Base-by-base conservation (phyloP, 2,329 filamentous ascomycete genomes). In the Fusarium pilosicola region DNA sequence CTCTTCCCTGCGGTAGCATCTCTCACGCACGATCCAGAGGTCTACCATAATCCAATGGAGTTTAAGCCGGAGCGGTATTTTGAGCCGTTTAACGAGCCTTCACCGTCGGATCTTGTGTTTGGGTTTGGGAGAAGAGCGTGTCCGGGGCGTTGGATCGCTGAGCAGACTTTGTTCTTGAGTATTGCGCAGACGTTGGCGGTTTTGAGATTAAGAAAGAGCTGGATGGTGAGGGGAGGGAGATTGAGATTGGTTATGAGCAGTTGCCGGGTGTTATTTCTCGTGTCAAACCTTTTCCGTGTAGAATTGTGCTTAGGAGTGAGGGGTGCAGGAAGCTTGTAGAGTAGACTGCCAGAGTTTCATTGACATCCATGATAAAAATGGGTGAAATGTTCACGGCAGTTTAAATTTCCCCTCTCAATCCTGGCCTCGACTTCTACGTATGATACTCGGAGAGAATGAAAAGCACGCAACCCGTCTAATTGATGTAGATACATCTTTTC, bases 31-130 rank as follows among this genome's bases (percentile, higher is more conserved):
- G 55, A 71, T 15, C 49, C 44, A 0, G 32, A 41, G 0, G 26
- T 62, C 4, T 94, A 94, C 79, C 85, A 88, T 0, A 57, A 81
- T 15, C 82, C 82, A 0, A 68, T 66, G 9, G 20, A 30, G 4
- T 84, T 84, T 28, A 73, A 81, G 32, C 83, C 82, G 1, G 79
- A 70, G 12, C 41, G 71, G 1, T 73, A 41, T 18, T 41, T 30
- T 6, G 57, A 52, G 5, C 70, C 71, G 1, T 59, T 60, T 8
- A 76, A 78, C 1, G 79, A 80, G 20, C 80, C 78, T 1, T 78
- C 81, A 13, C 80, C 83, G 1, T 34, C 32, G 0, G 49, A 52
- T 1, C 60, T 77, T 1, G 76, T 75, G 4, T 84, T 83, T 52
- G 83, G 82, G 0, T 84, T 79, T 48, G 83, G 83, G 1, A 79